phyloP scores from a whole-genome alignment of 208 protist genomes.

The Lotmaria passim region DNA sequence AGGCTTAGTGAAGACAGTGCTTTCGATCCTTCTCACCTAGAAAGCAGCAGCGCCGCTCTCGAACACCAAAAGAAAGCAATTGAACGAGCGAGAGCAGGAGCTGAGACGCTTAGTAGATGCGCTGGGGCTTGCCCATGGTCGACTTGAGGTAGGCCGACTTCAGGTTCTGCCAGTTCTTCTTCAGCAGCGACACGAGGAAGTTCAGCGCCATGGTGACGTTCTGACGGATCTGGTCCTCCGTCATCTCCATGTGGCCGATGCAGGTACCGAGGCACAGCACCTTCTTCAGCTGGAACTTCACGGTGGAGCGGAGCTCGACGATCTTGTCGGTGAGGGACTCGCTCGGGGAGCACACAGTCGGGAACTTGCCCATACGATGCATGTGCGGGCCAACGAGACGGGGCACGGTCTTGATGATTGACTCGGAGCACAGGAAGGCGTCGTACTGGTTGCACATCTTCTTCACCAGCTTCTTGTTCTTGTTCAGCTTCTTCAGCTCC shows the following conservation, averaged over 20 bases:
- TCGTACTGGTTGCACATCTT: conserved; percentile 99
- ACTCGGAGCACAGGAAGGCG: conserved; percentile 97
- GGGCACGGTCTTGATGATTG: conserved; percentile 98
- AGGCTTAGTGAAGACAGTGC: conserved; percentile 12
- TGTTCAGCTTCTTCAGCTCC: conserved; percentile 99
- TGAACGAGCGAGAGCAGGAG: conserved; percentile 1
- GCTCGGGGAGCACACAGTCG: conserved; percentile 92
- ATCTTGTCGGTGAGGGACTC: conserved; percentile 96
- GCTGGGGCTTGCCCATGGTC: conserved; percentile 98
- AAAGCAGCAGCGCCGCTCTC: conserved; percentile 10
- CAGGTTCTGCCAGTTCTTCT: conserved; percentile 99
- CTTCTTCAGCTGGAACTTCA: conserved; percentile 99
- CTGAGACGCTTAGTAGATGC: conserved; percentile 94
- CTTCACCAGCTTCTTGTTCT: conserved; percentile 99
- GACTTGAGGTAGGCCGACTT: conserved; percentile 99
- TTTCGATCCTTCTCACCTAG: not conserved
- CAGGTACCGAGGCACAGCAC: conserved; percentile 97
- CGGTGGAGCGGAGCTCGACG: conserved; percentile 93
- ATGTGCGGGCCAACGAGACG: conserved; percentile 97
- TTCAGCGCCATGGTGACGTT: conserved; percentile 98
- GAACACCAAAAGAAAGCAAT: conserved; percentile 1
- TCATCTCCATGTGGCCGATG: conserved; percentile 97
- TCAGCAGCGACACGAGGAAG: conserved; percentile 99
- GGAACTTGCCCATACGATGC: conserved; percentile 99
- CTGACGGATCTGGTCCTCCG: conserved; percentile 93